Evolutionary conservation across 2,329 filamentous ascomycete genomes (phyloP), one percentile per base, ranked within the genome.

Genomic region (Paecilomyces sp.): DNA sequence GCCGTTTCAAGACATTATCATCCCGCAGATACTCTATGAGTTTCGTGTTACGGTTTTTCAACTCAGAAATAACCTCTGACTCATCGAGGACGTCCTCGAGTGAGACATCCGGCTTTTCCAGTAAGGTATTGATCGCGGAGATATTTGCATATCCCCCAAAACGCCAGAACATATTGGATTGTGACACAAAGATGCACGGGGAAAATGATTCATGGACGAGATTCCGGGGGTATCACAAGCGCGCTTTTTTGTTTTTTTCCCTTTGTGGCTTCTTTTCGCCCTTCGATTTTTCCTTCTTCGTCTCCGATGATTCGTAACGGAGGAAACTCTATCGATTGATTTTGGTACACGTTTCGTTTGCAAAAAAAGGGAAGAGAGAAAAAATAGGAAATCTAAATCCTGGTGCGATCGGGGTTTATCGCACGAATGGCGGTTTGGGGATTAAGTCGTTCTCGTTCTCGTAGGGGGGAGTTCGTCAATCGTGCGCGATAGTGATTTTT

Each of bases 111-210:
- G 85, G 87, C 78, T 96, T 96, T 75, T 99, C 94, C 75, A 99
- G 91, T 72, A 99, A 90, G 68, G 88, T 92, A 78, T 97, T 94
- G 77, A 99, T 91, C 73, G 92, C 89, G 70, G 93, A 97, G 79
- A 96, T 89, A 83, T 91, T 96, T 83, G 92, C 91, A 84, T 97
- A 97, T 73, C 92, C 92, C 84, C 94, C 93, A 84, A 97, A 99
- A 80, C 93, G 89, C 94, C 94, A 99, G 80, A 99, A 99, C 94
- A 99, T 99, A 82, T 77, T 93, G 87, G 71, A 72, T 68, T 76
- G 74, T 69, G 54, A 56, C 52, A 61, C 51, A 61, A 57, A 47
- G 18, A 70, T 68, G 68, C 67, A 63, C 63, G 65, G 60, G 61
- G 65, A 64, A 65, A 68, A 68, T 67, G 63, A 71, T 67, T 74